Evolutionary conservation across 2,329 filamentous ascomycete species (phyloP).

Genomic region (Epichloe festucae): DNA sequence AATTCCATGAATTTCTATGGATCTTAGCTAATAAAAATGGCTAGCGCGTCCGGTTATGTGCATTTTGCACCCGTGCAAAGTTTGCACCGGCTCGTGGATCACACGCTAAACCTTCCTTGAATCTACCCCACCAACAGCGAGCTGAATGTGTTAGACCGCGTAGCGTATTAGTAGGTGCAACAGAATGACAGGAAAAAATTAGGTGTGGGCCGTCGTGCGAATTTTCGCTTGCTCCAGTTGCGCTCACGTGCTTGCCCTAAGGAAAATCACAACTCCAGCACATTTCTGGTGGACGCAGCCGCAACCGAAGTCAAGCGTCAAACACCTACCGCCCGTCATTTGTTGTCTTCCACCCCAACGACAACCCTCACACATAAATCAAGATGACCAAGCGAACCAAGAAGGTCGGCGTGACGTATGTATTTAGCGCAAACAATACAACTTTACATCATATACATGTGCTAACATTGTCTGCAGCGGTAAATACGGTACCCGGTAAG

Average conservation of each 20-base stretch:
- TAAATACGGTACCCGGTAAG: constrained; percentile 95
- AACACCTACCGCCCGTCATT: constrained; percentile 18
- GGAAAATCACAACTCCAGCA: constrained; percentile 26
- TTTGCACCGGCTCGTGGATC: no score
- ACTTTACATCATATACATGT: constrained; percentile 6
- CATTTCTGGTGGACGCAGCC: constrained; percentile 20
- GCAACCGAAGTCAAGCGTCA: constrained; percentile 19
- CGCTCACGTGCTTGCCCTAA: constrained; percentile 30
- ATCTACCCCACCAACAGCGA: no score
- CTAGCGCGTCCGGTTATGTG: no score
- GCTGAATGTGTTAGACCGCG: neutral
- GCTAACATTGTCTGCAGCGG: constrained; percentile 30
- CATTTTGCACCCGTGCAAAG: no score
- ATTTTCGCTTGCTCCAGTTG: constrained; percentile 13
- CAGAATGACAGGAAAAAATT: neutral
- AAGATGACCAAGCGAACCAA: constrained; percentile 91
- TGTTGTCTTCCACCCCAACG: constrained; percentile 20
- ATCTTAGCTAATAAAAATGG: no score
- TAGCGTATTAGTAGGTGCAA: no score
- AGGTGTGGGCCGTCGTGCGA: neutral
- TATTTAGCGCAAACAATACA: constrained; percentile 10
- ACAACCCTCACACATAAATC: constrained; percentile 31
- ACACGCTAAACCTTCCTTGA: no score
- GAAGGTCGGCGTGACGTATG: constrained; percentile 88
- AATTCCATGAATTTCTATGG: no score